Base-by-base conservation (phyloP, 805 yeast genomes). In the Hanseniaspora vineae region DNA sequence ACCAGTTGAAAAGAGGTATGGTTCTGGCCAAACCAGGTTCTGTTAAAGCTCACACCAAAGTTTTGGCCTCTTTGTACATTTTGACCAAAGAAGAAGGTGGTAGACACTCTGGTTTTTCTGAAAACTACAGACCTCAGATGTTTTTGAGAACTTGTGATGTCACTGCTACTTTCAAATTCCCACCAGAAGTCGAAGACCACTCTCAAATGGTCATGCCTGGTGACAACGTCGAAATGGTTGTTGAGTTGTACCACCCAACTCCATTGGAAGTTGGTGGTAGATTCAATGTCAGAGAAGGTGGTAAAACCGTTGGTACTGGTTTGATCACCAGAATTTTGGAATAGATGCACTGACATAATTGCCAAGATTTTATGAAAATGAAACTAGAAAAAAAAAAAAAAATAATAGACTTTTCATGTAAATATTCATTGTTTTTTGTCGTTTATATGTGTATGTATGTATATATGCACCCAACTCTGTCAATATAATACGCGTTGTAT, bases 271-370 rank as follows among this genome's bases (percentile, higher is more conserved):
- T 83, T 61, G 95, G 95, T 68, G 96, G 89, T 77, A 85, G 97
- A 73, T 92, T 92, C 84, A 92, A 92, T 81, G 77, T 92, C 68
- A 92, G 98, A 81, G 98, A 92, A 76, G 97, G 97, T 73, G 97
- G 97, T 68, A 85, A 84, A 75, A 92, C 98, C 56, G 97, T 92
- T 57, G 98, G 96, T 71, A 92, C 98, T 57, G 98, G 98, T 76
- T 75, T 92, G 75, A 79, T 92, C 60, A 92, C 98, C 61, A 82
- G 96, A 71, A 81, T 87, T 68, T 67, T 85, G 55, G 90, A 82
- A 57, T 69, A 62, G 6, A 37, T 10, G 40, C 17, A 15, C 5
- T 37, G 8, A n/a, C 40, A 37, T 33, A 33, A 13, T 6, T 33
- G 9, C 6, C 12, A 14, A 37, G 19, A 17, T 37, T n/a, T 4